Evolutionary conservation across 1,284 basidiomycete genomes (phyloP).

Genomic region (Earliella scabrosa): DNA sequence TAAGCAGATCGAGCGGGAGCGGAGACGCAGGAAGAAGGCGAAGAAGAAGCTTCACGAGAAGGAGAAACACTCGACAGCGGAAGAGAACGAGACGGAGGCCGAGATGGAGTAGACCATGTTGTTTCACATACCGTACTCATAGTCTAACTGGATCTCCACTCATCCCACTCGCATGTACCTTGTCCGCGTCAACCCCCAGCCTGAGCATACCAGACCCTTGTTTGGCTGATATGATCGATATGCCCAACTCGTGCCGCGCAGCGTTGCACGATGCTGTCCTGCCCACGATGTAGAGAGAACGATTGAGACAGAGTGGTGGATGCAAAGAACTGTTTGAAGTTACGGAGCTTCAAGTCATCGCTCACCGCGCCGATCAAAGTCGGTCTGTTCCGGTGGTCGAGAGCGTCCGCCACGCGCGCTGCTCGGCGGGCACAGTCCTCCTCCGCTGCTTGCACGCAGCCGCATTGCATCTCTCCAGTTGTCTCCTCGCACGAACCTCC

Average conservation of each 20-base stretch:
- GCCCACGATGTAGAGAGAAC: too few species aligned
- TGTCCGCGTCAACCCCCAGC: too few species aligned
- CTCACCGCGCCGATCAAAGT: conserved; percentile 7
- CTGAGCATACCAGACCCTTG: too few species aligned
- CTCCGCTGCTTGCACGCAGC: conserved; percentile 1
- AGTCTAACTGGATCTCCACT: too few species aligned
- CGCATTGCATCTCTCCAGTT: neutral
- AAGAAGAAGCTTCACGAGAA: conserved; percentile 34
- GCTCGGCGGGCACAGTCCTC: conserved; percentile 11
- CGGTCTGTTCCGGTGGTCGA: conserved; percentile 24
- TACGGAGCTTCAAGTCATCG: too few species aligned
- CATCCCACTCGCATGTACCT: too few species aligned
- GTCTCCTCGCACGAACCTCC: neutral
- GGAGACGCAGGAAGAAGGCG: conserved; percentile 67
- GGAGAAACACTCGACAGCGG: conserved; percentile 18
- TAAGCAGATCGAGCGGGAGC: conserved; percentile 72
- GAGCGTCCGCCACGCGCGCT: conserved; percentile 17
- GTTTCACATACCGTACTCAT: too few species aligned
- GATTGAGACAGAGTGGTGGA: too few species aligned
- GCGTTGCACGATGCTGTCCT: too few species aligned
- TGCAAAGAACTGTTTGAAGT: too few species aligned
- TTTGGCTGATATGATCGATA: too few species aligned
- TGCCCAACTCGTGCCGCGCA: too few species aligned
- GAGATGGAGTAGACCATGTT: neutral
- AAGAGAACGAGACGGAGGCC: neutral